Evolutionary conservation across 352 stramenopile species (phyloP).

Genomic region (Phytophthora syringae): DNA sequence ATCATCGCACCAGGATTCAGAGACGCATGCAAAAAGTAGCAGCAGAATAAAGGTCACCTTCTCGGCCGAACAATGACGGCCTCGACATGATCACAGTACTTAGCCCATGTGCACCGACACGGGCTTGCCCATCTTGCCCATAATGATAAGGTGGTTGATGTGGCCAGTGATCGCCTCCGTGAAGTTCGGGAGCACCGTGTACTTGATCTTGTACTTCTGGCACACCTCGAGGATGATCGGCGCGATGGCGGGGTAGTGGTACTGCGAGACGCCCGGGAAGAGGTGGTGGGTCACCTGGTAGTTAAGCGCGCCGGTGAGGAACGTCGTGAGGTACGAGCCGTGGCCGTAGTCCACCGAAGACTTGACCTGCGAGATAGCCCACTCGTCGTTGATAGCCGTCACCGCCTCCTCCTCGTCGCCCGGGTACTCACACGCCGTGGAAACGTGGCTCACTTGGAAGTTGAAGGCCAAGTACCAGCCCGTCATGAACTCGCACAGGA

Average conservation of each 20-base stretch:
- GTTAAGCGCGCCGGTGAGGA: constrained; percentile 96
- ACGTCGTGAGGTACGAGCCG: constrained; percentile 85
- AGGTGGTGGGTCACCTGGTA: constrained; percentile 96
- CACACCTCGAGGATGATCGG: constrained; percentile 94
- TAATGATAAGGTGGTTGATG: constrained; percentile 90
- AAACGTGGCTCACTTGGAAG: constrained; percentile 93
- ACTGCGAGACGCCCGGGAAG: constrained; percentile 94
- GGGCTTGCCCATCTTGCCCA: constrained; percentile 83
- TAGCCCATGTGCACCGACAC: constrained; percentile 90
- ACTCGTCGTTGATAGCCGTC: constrained; percentile 84
- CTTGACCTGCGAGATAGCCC: constrained; percentile 94
- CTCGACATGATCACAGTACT: constrained; percentile 17
- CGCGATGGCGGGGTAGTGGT: constrained; percentile 93
- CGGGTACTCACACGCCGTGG: constrained; percentile 91
- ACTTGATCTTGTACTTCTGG: constrained; percentile 94
- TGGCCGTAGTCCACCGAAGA: constrained; percentile 95
- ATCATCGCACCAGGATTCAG: neutral
- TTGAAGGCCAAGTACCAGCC: constrained; percentile 95
- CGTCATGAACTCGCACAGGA: constrained; percentile 90
- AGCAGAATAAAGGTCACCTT: constrained; percentile 4
- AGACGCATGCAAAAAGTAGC: neutral
- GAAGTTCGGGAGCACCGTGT: constrained; percentile 91
- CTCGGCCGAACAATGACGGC: constrained; percentile 2
- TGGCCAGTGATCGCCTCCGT: constrained; percentile 78
- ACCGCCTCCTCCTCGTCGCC: constrained; percentile 60